Conservation (phyloP, 2,329 filamentous ascomycete genomes). For the Dactylellina cionopaga region DNA sequence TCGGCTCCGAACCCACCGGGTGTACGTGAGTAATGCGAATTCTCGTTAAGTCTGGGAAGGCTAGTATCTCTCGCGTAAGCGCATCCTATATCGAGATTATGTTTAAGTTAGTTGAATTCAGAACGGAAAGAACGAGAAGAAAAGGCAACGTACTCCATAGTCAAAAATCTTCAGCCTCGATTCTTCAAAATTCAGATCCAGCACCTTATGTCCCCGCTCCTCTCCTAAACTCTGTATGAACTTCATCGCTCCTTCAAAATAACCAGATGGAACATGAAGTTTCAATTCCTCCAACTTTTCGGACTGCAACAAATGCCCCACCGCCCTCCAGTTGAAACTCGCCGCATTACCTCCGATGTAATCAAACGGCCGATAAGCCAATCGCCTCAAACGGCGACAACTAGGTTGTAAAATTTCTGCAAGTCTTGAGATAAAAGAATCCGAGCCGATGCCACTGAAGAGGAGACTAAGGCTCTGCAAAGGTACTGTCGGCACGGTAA, state of each 20-base stretch:
- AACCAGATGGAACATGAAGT: not conserved
- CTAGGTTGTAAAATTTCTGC: slow-evolving; percentile 1
- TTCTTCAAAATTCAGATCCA: slow-evolving; percentile 8
- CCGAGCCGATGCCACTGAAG: not conserved
- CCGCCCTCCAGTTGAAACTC: not conserved
- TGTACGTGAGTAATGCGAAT: slow-evolving; percentile 5
- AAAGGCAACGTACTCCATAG: slow-evolving; percentile 5
- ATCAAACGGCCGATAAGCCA: not conserved
- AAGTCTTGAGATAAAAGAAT: not conserved
- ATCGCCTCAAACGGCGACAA: not conserved
- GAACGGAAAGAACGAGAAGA: not conserved
- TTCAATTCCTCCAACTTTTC: not conserved
- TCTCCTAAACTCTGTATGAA: not conserved
- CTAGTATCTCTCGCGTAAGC: not conserved
- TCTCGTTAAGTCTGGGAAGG: not conserved
- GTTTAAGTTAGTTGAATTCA: not conserved
- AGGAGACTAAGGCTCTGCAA: not conserved
- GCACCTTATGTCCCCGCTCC: not conserved
- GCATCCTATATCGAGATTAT: too few relatives aligned
- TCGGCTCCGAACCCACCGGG: not conserved
- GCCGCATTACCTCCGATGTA: not conserved
- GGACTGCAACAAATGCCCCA: not conserved
- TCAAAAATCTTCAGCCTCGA: not conserved
- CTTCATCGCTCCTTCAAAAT: not conserved
- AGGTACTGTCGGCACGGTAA: not conserved